Conservation (phyloP, 2,329 filamentous ascomycete species). For the Microdochium nivale region DNA sequence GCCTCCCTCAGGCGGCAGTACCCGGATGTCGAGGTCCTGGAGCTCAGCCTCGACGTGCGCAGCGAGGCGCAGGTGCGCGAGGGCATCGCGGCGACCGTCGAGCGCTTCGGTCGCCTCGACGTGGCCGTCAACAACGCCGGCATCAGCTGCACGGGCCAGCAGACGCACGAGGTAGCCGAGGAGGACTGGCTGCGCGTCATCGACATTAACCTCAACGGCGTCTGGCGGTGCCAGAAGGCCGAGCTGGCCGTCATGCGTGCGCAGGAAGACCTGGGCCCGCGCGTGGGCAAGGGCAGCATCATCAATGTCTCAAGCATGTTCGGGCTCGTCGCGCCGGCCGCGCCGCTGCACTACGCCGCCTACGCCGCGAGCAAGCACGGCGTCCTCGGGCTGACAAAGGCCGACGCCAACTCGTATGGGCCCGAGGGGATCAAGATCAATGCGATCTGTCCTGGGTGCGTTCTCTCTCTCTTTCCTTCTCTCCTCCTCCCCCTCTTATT, state of each 20-base stretch:
- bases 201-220: constrained; percentile 44
- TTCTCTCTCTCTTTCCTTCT: constrained; percentile 1
- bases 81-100: constrained; percentile 29
- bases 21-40: constrained; percentile 29
- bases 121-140: constrained; percentile 49
- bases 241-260: constrained; percentile 41
- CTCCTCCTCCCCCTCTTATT: no score
- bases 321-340: constrained; percentile 32
- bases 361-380: constrained; percentile 46
- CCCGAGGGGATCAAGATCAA: constrained; percentile 46
- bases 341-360: constrained; percentile 28
- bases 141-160: constrained; percentile 29
- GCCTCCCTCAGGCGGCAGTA: constrained; percentile 24
- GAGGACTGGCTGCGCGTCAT: constrained; percentile 41
- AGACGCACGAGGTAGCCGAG: constrained; percentile 35
- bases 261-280: constrained; percentile 33
- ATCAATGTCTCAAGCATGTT: constrained; percentile 46
- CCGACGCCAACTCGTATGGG: constrained; percentile 44
- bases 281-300: constrained; percentile 38
- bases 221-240: constrained; percentile 48
- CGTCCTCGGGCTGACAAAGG: constrained; percentile 42
- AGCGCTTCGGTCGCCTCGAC: constrained; percentile 43
- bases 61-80: constrained; percentile 31
- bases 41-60: constrained; percentile 35
- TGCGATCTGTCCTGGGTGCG: constrained; percentile 46